Percentiles rank a stretch among this genome's conserved stretches.
phyloP scores from a whole-genome alignment of 1,284 basidiomycete species.

The Irpex lacteus region DNA sequence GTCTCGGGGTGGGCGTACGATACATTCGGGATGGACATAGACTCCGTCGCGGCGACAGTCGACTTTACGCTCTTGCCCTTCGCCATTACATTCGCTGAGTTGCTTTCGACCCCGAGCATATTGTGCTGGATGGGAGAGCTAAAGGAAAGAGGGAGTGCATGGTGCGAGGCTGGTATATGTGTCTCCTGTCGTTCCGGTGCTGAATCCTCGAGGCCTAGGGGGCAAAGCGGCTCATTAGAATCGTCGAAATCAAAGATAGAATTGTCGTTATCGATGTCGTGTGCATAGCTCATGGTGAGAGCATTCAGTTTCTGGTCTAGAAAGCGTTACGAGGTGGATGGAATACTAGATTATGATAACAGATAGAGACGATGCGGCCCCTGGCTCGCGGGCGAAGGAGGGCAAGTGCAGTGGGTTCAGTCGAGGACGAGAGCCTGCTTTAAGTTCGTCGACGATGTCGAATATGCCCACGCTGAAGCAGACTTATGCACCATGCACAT shows the following conservation, averaged over 20 bases:
- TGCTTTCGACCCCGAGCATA: constrained; percentile 14
- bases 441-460: neutral
- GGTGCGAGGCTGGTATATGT: constrained; percentile 12
- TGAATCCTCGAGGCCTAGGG: constrained; percentile 24
- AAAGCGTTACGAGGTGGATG: neutral
- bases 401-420: neutral
- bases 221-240: constrained; percentile 12
- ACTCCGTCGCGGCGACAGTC: constrained; percentile 30
- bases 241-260: constrained; percentile 41
- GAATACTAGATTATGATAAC: constrained; percentile 10
- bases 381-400: neutral
- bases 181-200: constrained; percentile 21
- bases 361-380: constrained; percentile 4
- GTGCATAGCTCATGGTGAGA: constrained; percentile 40
- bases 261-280: constrained; percentile 52
- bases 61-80: constrained; percentile 44
- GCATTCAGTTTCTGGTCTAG: constrained; percentile 18
- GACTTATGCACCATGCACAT: neutral
- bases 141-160: constrained; percentile 5
- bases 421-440: neutral
- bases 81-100: constrained; percentile 15
- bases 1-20: constrained; percentile 25
- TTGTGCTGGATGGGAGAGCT: neutral
- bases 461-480: neutral
- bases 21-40: constrained; percentile 41